Base-by-base conservation (phyloP, 768 basidiomycete genomes). In the Lactarius sanguifluus region DNA sequence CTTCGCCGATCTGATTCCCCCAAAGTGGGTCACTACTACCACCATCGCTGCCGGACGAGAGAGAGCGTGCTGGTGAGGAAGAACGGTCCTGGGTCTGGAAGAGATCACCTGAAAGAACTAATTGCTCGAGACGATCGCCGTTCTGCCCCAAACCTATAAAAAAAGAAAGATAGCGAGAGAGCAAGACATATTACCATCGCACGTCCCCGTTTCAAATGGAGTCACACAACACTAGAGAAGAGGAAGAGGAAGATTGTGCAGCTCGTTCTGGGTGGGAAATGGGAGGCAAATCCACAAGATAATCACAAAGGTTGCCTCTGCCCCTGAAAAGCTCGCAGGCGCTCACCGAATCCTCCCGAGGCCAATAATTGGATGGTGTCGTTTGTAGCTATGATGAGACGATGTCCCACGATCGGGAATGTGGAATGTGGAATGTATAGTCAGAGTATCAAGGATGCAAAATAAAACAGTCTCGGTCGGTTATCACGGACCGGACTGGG, bases 101-200 rank as follows among this genome's bases (percentile, higher is more conserved):
- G 45, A 93, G 82, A 70, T 86, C 85, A 47, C 92, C 92, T 16
- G 92, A 92, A 50, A 91, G 85, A 55, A 91, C 85, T 36, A 90
- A 81, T 60, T 86, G 83, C 73, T 92, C 90, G 60, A 92, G 68
- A 62, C 34, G 70, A 61, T 71, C 70, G 20, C 68, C 69, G 38
- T 71, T 69, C 70, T 70, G 25, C 58, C 54, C 50, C 34, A 45
- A 55, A 25, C 23, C 50, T 7, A 60, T 67, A 30, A 67, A 57
- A 55, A 55, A n/a, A 23, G 16, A 60, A 32, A 13, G n/a, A 25
- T 32, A 30, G 6, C 0, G 50, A 15, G 30, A 52, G 6, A 20
- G 12, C 7, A 28, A 40, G 23, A 40, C 43, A 40, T 2, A 38
- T 16, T 60, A 67, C 66, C 66, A 67, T 67, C 15, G n/a, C n/a